Evolutionary conservation across 805 yeast species (phyloP), one percentile per base, ranked within the genome.

Genomic region (Saturnispora diversa): DNA sequence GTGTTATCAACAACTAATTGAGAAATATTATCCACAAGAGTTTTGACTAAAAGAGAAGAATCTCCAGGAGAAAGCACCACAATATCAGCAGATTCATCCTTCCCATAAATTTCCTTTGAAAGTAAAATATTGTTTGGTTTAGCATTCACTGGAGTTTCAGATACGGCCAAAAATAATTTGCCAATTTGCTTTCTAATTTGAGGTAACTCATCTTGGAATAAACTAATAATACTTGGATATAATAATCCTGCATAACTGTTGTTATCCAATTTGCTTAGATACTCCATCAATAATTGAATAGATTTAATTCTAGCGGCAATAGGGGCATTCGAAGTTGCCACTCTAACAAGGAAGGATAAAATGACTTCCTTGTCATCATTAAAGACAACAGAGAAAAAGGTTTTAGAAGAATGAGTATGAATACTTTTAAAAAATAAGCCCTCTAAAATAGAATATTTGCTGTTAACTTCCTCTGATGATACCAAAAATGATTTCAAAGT

Each of bases 51-150:
- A 2, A 50, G 41, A 16, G 58, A 59, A n/a, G 77, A 75, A 54
- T 86, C 95, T 34, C 72, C 72, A 27, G 86, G 81, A 17, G 80
- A 62, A 20, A 84, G 66, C 40, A 79, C 64, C 20, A 80, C 74
- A 37, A 82, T 58, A 13, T 66, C 62, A 10, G 63, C 51, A 2
- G 73, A 65, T 11, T 43, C 23, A 10, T 65, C 50, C 7, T 64
- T 53, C 10, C 81, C 86, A 54, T 81, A 88, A 12, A 86, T 65
- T 34, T 68, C 65, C 13, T 72, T 66, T 23, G 69, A 69, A 58
- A 80, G 57, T 46, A 73, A 68, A 40, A 76, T 65, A 40, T 12
- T 40, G 41, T 7, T 56, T 50, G 30, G 66, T 54, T 59, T 70
- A 62, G 28, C 55, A 51, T 3, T 63, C 42, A 39, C 21, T 10